These are phyloP conservation scores for Somion occarium DNA, from an alignment of 1,284 basidiomycete genomes.

Conservation along the genomic window DNA sequence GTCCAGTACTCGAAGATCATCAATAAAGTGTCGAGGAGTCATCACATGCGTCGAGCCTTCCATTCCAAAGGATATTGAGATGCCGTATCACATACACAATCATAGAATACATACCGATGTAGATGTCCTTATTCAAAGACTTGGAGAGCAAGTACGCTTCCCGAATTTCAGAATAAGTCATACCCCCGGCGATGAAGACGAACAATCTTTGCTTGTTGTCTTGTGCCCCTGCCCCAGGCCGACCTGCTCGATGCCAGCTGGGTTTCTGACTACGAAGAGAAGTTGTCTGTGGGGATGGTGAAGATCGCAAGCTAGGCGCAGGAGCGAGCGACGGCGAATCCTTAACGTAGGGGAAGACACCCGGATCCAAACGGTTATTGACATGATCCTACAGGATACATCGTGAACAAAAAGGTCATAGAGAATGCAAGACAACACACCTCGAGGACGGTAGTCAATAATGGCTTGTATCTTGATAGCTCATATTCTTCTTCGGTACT, in stretches of 20 bases:
- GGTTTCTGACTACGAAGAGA: constrained; percentile 84
- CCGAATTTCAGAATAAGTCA: constrained; percentile 95
- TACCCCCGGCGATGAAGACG: constrained; percentile 91
- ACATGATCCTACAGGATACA: constrained; percentile 70
- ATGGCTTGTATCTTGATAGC: constrained; percentile 89
- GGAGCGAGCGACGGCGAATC: constrained; percentile 66
- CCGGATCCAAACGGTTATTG: constrained; percentile 71
- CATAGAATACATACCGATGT: constrained; percentile 63
- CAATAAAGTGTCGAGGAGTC: constrained; percentile 83
- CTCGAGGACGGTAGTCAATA: constrained; percentile 66
- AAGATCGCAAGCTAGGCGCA: constrained; percentile 38
- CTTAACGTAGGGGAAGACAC: constrained; percentile 87
- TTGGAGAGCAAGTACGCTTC: constrained; percentile 81
- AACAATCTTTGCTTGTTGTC: constrained; percentile 81
- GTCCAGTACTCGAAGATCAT: constrained; percentile 82
- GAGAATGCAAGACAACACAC: constrained; percentile 12
- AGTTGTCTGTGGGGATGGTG: constrained; percentile 36
- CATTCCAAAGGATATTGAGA: background rate
- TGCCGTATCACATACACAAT: background rate
- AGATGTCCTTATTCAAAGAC: constrained; percentile 81
- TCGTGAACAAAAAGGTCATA: constrained; percentile 1
- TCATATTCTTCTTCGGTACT: constrained; percentile 88
- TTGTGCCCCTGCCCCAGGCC: constrained; percentile 41
- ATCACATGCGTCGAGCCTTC: constrained; percentile 86
- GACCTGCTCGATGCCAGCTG: constrained; percentile 76